Base-by-base conservation (phyloP, 2,329 filamentous ascomycete species). In the Alternaria ethzedia region DNA sequence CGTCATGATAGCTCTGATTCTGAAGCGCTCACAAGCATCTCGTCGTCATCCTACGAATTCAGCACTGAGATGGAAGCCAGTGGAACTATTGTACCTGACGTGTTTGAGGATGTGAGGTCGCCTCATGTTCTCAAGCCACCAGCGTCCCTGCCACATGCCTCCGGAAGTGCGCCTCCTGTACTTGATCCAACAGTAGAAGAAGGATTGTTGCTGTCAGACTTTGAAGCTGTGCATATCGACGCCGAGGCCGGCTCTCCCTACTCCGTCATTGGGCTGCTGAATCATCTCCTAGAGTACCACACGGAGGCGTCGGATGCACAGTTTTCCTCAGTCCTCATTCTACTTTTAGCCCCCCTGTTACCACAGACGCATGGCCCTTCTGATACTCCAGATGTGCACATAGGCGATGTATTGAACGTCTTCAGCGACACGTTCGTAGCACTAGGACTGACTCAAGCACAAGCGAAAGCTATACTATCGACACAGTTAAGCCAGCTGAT, bases 291-390 rank as follows among this genome's bases (percentile, higher is more conserved):
- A 15, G 67, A 75, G 12, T 83, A 80, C 61, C 81, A 84, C 64
- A 81, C 82, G 17, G 69, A 67, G 10, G 76, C 73, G 2, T 78
- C 80, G 13, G 82, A 84, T 58, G 81, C 81, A 9, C 85, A 87
- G 68, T 82, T 83, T 44, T 78, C 83, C 2, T 79, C 83, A 1
- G 75, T 83, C 28, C 75, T 86, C 4, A 69, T 86, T 12, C 76
- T 85, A 6, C 78, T 86, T 15, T 64, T 86, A 6, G 73, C 79
- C 23, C 80, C 85, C 32, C 73, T 85, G 63, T 74, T 86, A 28
- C 79, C 83, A 21, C 78, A 78, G 59, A 82, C 80, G 10, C 78
- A 81, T 41, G 69, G 76, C 28, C 73, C 79, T 5, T 66, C 75
- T 21, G 69, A 71, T 17, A 25, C 69, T 26, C 61, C 69, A 13